Evolutionary conservation across 208 protist genomes (phyloP).

Genomic region (Crithidia bombi): DNA sequence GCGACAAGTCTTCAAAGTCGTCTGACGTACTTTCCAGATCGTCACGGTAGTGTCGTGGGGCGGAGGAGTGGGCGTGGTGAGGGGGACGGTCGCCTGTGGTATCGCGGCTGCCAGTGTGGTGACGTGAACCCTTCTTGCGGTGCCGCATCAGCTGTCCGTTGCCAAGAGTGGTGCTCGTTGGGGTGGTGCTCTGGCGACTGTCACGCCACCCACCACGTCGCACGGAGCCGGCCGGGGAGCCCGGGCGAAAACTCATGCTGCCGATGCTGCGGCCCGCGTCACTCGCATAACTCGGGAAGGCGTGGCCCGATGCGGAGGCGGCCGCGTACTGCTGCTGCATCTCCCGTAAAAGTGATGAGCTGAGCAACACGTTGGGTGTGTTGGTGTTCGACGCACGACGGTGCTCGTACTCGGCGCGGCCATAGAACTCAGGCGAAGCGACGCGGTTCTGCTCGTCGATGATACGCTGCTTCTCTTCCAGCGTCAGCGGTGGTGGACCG

Average conservation of each 20-base stretch:
- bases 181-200: constrained; percentile 7
- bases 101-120: constrained; percentile 13
- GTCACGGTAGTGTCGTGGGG: constrained; percentile 15
- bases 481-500: constrained; percentile 45
- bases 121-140: constrained; percentile 9
- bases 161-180: constrained; percentile 10
- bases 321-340: constrained; percentile 30
- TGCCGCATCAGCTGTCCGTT: constrained; percentile 1
- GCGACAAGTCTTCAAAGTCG: constrained; percentile 40
- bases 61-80: constrained; percentile 4
- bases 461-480: constrained; percentile 39
- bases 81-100: background rate
- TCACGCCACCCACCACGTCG: constrained; percentile 17
- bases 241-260: constrained; percentile 28
- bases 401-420: constrained; percentile 37
- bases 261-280: constrained; percentile 19
- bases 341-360: constrained; percentile 27
- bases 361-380: constrained; percentile 28
- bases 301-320: background rate
- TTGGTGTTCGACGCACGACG: constrained; percentile 21
- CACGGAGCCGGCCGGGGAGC: constrained; percentile 31
- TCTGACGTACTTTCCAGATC: constrained; percentile 46
- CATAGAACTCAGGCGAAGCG: constrained; percentile 54
- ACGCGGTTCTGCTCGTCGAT: constrained; percentile 44
- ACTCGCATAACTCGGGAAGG: constrained; percentile 12